A percentile compares a stretch with the other conserved stretches of the same genome.
Evolutionary conservation across 768 basidiomycete species (phyloP).

Genomic region (Sistotremastrum niveocremeum): DNA sequence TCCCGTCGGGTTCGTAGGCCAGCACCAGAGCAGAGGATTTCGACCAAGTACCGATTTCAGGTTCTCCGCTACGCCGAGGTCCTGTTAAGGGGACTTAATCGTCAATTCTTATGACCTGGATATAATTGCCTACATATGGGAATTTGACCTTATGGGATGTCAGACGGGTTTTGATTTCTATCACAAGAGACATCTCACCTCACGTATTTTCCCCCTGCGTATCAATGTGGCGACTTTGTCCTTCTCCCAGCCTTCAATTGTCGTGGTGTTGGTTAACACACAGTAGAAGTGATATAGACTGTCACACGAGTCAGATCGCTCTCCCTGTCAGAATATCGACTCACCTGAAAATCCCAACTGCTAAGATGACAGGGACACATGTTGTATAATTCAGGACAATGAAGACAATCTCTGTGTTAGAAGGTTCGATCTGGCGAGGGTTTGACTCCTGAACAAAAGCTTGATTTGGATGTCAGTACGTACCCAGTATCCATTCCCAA

Average conservation of each 20-base stretch:
- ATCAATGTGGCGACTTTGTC: slow-evolving; percentile 83
- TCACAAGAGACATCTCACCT: slow-evolving; percentile 28
- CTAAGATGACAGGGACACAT: slow-evolving; percentile 73
- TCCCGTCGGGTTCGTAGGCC: slow-evolving; percentile 53
- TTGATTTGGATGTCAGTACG: slow-evolving; percentile 8
- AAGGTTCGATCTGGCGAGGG: slow-evolving; percentile 47
- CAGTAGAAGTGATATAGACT: slow-evolving; percentile 82
- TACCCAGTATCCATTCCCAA: slow-evolving; percentile 40
- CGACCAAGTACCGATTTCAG: slow-evolving; percentile 64
- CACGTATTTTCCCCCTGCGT: slow-evolving; percentile 70
- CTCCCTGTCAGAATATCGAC: slow-evolving; percentile 5
- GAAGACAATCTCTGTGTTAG: slow-evolving; percentile 58
- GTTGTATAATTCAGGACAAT: slow-evolving; percentile 79
- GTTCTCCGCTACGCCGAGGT: slow-evolving; percentile 66
- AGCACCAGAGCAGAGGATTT: slow-evolving; percentile 73
- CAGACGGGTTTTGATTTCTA: slow-evolving; percentile 2
- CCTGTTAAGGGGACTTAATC: slow-evolving; percentile 27
- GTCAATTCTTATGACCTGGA: neutral
- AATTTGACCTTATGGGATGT: slow-evolving; percentile 53
- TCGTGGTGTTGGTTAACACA: slow-evolving; percentile 72
- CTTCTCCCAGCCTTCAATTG: slow-evolving; percentile 97
- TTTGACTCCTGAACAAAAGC: neutral
- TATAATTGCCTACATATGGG: slow-evolving; percentile 58
- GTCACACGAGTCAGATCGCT: slow-evolving; percentile 8
- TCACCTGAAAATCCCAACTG: slow-evolving; percentile 86